A percentile compares a stretch with the other conserved stretches of the same genome.
These are phyloP conservation scores for Gentiana dahurica DNA, from an alignment of 257 asterid genomes.

Conservation along the genomic window DNA sequence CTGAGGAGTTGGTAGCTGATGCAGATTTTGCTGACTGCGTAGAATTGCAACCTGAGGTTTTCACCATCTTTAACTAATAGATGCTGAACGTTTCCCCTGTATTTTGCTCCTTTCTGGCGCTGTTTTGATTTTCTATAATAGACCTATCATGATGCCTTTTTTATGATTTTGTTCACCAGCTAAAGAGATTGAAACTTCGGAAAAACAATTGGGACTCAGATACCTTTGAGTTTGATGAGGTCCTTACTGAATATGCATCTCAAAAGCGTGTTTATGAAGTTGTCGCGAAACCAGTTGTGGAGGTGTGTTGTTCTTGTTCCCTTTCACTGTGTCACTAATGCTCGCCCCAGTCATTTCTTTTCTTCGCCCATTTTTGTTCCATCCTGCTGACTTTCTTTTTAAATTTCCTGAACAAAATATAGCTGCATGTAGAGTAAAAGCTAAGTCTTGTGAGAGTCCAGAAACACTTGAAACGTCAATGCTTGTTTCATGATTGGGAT, in stretches of 20 bases:
- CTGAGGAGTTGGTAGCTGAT: constrained; percentile 88
- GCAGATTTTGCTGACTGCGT: constrained; percentile 99
- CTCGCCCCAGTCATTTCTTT: neutral
- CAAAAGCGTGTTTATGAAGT: constrained; percentile 98
- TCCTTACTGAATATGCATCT: constrained; percentile 89
- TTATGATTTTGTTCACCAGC: constrained; percentile 33
- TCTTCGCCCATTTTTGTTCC: neutral
- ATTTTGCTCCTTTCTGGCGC: constrained; percentile 7
- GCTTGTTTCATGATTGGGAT: neutral
- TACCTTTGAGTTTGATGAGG: constrained; percentile 92
- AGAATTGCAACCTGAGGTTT: constrained; percentile 94
- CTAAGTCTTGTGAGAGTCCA: no score
- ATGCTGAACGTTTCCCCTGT: neutral
- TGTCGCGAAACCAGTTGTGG: constrained; percentile 99
- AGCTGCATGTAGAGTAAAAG: no score
- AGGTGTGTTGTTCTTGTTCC: constrained; percentile 42
- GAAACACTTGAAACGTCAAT: neutral
- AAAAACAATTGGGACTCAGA: constrained; percentile 99
- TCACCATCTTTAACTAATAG: neutral
- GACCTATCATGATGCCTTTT: constrained; percentile 8
- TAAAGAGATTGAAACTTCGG: constrained; percentile 88
- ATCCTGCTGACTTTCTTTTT: no score
- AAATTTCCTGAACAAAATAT: no score
- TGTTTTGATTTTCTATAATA: constrained; percentile 6
- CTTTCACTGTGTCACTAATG: neutral